phyloP scores from a whole-genome alignment of 2,329 filamentous ascomycete species.

The Lasiodiplodia citricola region DNA sequence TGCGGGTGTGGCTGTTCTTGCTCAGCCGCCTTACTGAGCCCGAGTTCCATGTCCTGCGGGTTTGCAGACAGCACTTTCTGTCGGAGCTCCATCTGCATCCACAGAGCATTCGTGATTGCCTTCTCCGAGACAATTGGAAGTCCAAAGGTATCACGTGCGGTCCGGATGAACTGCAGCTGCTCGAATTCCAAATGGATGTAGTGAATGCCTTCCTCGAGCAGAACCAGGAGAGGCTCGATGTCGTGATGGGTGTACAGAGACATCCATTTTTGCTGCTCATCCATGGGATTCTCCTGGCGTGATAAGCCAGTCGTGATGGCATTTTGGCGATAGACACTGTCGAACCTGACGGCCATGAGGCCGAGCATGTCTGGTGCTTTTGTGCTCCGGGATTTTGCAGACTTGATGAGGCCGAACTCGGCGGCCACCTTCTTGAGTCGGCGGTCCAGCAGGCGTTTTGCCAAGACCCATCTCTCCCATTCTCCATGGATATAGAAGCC shows the following conservation, averaged over 20 bases:
- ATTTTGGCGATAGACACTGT: constrained; percentile 57
- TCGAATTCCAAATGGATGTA: constrained; percentile 66
- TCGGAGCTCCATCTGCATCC: constrained; percentile 63
- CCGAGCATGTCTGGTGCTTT: constrained; percentile 55
- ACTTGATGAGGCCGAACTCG: constrained; percentile 54
- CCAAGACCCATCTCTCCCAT: constrained; percentile 63
- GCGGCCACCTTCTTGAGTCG: constrained; percentile 54
- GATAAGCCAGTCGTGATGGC: constrained; percentile 41
- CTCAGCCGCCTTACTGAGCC: constrained; percentile 52
- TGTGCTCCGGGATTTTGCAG: constrained; percentile 48
- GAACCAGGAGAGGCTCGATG: constrained; percentile 60
- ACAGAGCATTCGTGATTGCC: constrained; percentile 61
- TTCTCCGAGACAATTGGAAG: constrained; percentile 61
- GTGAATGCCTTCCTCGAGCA: constrained; percentile 64
- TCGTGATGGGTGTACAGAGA: constrained; percentile 60
- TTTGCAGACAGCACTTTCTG: constrained; percentile 60
- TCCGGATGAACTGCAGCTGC: constrained; percentile 60
- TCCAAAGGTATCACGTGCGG: constrained; percentile 58
- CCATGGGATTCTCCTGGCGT: constrained; percentile 35
- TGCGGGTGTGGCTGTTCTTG: constrained; percentile 1
- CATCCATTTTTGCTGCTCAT: constrained; percentile 55
- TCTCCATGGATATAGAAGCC: constrained; percentile 64
- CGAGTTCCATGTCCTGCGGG: constrained; percentile 59
- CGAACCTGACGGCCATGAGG: constrained; percentile 59
- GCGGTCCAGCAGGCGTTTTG: constrained; percentile 60